A percentile compares a stretch with the other conserved stretches of the same genome.
Conservation (phyloP, 2,329 filamentous ascomycete species). For the Cordyceps cicadae region DNA sequence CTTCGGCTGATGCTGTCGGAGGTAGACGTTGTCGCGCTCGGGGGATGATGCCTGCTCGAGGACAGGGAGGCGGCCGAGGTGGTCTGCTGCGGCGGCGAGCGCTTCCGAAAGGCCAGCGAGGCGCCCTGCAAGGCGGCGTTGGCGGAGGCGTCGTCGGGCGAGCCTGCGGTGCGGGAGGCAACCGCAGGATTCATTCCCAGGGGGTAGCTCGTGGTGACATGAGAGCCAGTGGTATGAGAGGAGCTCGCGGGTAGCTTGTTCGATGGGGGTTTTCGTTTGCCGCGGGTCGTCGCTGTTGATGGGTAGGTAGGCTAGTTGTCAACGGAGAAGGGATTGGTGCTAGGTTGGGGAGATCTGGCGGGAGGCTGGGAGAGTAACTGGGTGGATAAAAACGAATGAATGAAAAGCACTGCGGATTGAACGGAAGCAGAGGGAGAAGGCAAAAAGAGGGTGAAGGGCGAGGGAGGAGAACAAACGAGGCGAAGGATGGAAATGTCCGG, state of each 20-base stretch:
- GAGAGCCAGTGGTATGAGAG: neutral
- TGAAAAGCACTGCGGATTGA: neutral
- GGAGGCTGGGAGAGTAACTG: neutral
- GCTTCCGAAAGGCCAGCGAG: conserved; percentile 45
- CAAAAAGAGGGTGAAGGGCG: neutral
- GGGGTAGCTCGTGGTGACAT: conserved; percentile 15
- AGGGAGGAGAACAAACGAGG: neutral
- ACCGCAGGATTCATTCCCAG: conserved; percentile 29
- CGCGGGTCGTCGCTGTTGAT: neutral
- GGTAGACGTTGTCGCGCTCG: neutral
- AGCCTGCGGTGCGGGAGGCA: conserved; percentile 20
- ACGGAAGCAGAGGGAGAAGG: neutral
- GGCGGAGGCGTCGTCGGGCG: conserved; percentile 21
- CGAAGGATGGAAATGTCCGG: neutral
- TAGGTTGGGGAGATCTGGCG: neutral
- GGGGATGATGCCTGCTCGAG: neutral
- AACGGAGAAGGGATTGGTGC: neutral
- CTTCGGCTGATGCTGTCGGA: neutral
- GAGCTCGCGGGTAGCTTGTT: neutral
- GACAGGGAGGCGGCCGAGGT: neutral
- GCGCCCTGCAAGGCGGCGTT: conserved; percentile 44
- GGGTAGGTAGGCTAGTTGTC: neutral
- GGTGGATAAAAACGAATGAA: neutral
- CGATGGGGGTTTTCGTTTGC: neutral
- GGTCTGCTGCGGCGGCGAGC: conserved; percentile 5